Conservation (phyloP, 2,329 filamentous ascomycete species). For the Sclerotinia sclerotiorum region DNA sequence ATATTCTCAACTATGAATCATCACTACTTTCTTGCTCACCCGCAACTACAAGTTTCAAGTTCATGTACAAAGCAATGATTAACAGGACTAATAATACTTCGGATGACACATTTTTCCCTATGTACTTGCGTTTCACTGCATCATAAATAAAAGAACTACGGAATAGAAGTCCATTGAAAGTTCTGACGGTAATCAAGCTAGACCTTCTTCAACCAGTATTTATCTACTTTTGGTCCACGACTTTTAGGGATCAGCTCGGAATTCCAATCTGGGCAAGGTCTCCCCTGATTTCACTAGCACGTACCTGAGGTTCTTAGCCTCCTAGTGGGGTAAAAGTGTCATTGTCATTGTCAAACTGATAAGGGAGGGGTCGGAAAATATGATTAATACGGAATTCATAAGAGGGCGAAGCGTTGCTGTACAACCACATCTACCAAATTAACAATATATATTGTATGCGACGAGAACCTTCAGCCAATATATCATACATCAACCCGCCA, state of each 20-base stretch:
- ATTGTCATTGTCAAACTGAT: slow-evolving; percentile 14
- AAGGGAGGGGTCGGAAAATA: slow-evolving; percentile 15
- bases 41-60: background rate
- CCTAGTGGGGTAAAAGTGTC: slow-evolving; percentile 5
- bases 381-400: slow-evolving; percentile 4
- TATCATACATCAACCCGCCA: slow-evolving; percentile 1
- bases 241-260: slow-evolving; percentile 12
- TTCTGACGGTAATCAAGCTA: background rate
- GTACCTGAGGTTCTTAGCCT: background rate
- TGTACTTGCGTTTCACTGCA: background rate
- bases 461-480: slow-evolving; percentile 18
- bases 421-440: slow-evolving; percentile 12
- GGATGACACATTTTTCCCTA: background rate
- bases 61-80: background rate
- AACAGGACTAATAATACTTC: background rate
- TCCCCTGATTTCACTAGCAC: slow-evolving; percentile 12
- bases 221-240: background rate
- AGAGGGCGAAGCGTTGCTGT: slow-evolving; percentile 20
- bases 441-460: slow-evolving; percentile 13
- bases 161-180: slow-evolving; percentile 1
- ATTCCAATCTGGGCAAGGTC: slow-evolving; percentile 6
- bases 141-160: background rate
- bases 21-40: background rate
- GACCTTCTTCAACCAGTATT: background rate
- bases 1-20: background rate